Percentiles rank a stretch among this genome's conserved stretches.
These are phyloP conservation scores for Candida freyschussii DNA, from an alignment of 1,139 yeast species.

Conservation along the genomic window DNA sequence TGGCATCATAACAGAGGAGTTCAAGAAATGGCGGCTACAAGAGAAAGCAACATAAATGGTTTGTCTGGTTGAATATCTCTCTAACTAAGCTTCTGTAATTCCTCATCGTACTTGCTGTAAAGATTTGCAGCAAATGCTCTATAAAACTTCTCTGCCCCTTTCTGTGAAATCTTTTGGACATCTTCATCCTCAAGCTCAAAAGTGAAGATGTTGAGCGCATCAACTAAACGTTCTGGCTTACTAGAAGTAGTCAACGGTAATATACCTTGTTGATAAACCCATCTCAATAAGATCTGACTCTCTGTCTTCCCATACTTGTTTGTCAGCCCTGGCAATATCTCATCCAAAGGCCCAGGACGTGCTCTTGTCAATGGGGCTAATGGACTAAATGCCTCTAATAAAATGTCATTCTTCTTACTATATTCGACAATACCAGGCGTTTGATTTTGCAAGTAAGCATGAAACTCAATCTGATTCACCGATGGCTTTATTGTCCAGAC, in stretches of 20 bases:
- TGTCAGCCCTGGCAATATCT: slow-evolving; percentile 25
- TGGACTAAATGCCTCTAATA: slow-evolving; percentile 74
- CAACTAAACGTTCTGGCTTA: slow-evolving; percentile 37
- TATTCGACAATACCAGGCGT: slow-evolving; percentile 46
- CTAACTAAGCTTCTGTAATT: neutral
- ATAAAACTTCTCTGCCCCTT: slow-evolving; percentile 25
- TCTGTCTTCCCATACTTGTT: slow-evolving; percentile 32
- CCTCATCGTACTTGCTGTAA: slow-evolving; percentile 8
- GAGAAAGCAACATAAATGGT: slow-evolving; percentile 2
- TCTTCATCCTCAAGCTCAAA: slow-evolving; percentile 35
- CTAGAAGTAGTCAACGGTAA: slow-evolving; percentile 46
- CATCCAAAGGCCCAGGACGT: slow-evolving; percentile 29
- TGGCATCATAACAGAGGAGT: slow-evolving; percentile 17
- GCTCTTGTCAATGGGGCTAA: slow-evolving; percentile 67
- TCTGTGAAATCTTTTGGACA: slow-evolving; percentile 29
- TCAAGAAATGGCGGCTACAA: slow-evolving; percentile 20
- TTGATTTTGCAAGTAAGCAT: slow-evolving; percentile 68
- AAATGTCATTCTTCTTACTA: slow-evolving; percentile 48
- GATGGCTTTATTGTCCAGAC: slow-evolving; percentile 56
- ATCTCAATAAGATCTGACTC: slow-evolving; percentile 35
- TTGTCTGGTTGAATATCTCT: no score
- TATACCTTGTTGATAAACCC: slow-evolving; percentile 36
- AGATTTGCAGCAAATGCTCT: slow-evolving; percentile 29
- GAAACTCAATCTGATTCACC: slow-evolving; percentile 69
- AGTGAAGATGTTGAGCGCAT: slow-evolving; percentile 39